Conservation (phyloP, 306 rosid species). For the Quercus dentata region DNA sequence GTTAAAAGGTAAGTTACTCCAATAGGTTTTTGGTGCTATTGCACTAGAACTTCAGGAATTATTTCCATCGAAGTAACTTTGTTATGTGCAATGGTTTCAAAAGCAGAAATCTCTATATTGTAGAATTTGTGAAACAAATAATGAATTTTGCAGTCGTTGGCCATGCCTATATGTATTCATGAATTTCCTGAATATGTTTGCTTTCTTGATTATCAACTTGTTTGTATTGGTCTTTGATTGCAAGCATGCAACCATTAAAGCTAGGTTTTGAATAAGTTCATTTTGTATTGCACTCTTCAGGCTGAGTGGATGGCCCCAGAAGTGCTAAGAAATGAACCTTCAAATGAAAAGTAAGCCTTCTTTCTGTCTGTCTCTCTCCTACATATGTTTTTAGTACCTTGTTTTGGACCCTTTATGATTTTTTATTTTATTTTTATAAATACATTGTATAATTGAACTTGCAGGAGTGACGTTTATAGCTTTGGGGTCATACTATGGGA, state of each 20-base stretch:
- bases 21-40: background rate
- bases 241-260: background rate
- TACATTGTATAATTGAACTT: slow-evolving; percentile 13
- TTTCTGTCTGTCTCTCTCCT: background rate
- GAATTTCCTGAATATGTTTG: slow-evolving; percentile 4
- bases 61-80: background rate
- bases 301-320: slow-evolving; percentile 99
- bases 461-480: slow-evolving; percentile 93
- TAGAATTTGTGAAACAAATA: background rate
- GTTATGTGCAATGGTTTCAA: background rate
- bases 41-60: background rate
- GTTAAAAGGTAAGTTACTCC: background rate
- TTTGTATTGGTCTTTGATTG: background rate
- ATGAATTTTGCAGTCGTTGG: slow-evolving; percentile 1
- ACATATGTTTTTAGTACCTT: slow-evolving; percentile 16
- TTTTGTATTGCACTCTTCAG: slow-evolving; percentile 47
- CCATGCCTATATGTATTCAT: slow-evolving; percentile 6
- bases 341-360: slow-evolving; percentile 80
- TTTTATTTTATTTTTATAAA: slow-evolving; percentile 2
- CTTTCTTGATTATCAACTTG: slow-evolving; percentile 15
- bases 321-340: slow-evolving; percentile 94
- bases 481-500: slow-evolving; percentile 98
- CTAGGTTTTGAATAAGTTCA: slow-evolving; percentile 23
- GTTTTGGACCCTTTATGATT: background rate
- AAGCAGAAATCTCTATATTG: background rate